Conservation (phyloP, 1,284 basidiomycete species). For the Rhodotorula glutinis region DNA sequence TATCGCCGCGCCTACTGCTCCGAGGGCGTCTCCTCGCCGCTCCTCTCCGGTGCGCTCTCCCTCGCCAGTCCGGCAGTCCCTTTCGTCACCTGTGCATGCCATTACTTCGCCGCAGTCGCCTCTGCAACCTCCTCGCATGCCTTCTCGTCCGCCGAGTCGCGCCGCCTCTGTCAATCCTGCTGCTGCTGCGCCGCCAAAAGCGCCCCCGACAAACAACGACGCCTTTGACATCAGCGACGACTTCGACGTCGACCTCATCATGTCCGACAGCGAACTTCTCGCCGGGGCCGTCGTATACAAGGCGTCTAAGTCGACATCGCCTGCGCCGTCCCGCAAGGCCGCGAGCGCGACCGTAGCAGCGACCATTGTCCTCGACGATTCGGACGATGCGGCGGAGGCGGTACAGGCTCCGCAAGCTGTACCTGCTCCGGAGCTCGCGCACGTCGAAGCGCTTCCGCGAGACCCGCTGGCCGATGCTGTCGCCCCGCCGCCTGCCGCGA, state of each 20-base stretch:
- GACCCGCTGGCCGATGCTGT: neutral
- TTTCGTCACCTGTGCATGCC: neutral
- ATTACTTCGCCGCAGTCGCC: neutral
- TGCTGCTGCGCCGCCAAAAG: neutral
- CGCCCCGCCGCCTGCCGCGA: neutral
- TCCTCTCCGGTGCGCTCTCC: neutral
- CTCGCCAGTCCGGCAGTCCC: neutral
- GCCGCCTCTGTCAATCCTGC: neutral
- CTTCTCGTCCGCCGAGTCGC: neutral
- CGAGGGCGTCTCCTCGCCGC: neutral
- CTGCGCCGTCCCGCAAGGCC: neutral
- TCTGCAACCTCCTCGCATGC: neutral
- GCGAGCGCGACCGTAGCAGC: neutral
- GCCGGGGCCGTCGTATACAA: conserved; percentile 24
- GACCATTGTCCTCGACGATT: conserved; percentile 16
- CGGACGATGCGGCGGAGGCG: conserved; percentile 14
- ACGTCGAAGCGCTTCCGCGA: no score
- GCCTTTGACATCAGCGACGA: conserved; percentile 17
- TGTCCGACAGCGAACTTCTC: conserved; percentile 29
- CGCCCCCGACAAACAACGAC: neutral
- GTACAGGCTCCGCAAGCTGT: no score
- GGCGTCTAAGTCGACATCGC: neutral
- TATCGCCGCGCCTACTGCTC: neutral
- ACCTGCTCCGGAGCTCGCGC: neutral
- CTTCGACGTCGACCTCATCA: conserved; percentile 16